Evolutionary conservation across 164 flowering plant genomes (phyloP).

Genomic region (Magnolia changhungtana): DNA sequence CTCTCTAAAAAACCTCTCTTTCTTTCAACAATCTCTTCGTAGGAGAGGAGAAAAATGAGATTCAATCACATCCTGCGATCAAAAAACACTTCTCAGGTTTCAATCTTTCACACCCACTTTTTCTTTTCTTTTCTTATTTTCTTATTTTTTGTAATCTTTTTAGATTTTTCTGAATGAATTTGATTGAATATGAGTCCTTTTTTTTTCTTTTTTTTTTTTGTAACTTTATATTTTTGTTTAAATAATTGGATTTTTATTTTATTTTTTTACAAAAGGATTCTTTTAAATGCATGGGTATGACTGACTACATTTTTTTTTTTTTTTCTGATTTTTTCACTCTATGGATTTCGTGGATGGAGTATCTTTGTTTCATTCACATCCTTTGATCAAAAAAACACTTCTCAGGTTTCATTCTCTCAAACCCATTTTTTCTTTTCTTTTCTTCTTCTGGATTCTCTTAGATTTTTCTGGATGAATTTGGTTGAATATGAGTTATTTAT

Average conservation of each 20-base stretch:
- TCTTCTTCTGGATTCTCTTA: background rate
- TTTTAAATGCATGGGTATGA: background rate
- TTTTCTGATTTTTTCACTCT: background rate
- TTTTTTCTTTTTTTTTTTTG: background rate
- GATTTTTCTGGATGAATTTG: background rate
- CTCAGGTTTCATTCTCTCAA: constrained; percentile 10
- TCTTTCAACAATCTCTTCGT: background rate
- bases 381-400: constrained; percentile 17
- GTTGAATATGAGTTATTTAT: background rate
- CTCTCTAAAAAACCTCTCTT: background rate
- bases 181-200: background rate
- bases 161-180: background rate
- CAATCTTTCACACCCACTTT: background rate
- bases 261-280: background rate
- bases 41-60: constrained; percentile 8
- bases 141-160: background rate
- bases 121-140: background rate
- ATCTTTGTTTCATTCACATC: constrained; percentile 2
- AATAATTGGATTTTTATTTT: background rate
- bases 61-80: constrained; percentile 18
- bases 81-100: constrained; percentile 17
- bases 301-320: background rate
- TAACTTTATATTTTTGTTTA: background rate
- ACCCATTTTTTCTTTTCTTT: background rate
- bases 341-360: no score